A percentile compares a stretch with the other conserved stretches of the same genome.
phyloP scores from a whole-genome alignment of 495 filamentous ascomycete species.

The Hyphodiscus hymeniophilus region DNA sequence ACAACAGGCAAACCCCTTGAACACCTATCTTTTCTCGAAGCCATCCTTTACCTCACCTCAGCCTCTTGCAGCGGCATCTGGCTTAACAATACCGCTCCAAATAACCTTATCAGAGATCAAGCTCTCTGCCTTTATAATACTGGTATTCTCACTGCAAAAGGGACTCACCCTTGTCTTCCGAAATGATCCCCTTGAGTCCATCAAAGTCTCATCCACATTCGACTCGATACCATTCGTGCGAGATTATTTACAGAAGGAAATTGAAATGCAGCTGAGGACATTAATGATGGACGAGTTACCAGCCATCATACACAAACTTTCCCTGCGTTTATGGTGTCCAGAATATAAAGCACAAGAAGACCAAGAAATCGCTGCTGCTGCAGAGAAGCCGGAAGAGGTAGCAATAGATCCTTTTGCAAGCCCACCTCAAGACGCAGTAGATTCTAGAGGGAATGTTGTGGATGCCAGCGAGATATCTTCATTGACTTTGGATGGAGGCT shows the following conservation, averaged over 20 bases:
- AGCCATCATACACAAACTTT: slow-evolving; percentile 89
- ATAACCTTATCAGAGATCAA: slow-evolving; percentile 96
- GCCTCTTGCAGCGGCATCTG: slow-evolving; percentile 86
- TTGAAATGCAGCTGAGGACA: slow-evolving; percentile 85
- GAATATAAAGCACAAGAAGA: slow-evolving; percentile 66
- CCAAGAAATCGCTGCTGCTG: slow-evolving; percentile 28
- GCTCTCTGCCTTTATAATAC: slow-evolving; percentile 93
- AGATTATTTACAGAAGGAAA: slow-evolving; percentile 93
- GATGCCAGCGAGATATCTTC: slow-evolving; percentile 66
- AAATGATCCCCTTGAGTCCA: slow-evolving; percentile 93
- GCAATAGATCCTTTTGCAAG: slow-evolving; percentile 71
- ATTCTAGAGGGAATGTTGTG: slow-evolving; percentile 65
- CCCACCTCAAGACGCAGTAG: slow-evolving; percentile 69
- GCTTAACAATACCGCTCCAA: slow-evolving; percentile 90
- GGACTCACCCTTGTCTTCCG: slow-evolving; percentile 93
- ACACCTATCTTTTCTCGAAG: slow-evolving; percentile 87
- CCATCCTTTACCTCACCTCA: slow-evolving; percentile 87
- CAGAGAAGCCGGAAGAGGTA: slow-evolving; percentile 13
- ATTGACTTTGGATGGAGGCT: slow-evolving; percentile 63
- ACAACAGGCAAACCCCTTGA: slow-evolving; percentile 79
- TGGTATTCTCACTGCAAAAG: slow-evolving; percentile 96
- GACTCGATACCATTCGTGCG: slow-evolving; percentile 97
- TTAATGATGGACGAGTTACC: slow-evolving; percentile 97
- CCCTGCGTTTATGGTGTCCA: slow-evolving; percentile 80
- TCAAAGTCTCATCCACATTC: slow-evolving; percentile 97